A percentile compares a stretch with the other conserved stretches of the same genome.
phyloP scores from a whole-genome alignment of 2,329 filamentous ascomycete genomes.

The Cladosporium colombiae region DNA sequence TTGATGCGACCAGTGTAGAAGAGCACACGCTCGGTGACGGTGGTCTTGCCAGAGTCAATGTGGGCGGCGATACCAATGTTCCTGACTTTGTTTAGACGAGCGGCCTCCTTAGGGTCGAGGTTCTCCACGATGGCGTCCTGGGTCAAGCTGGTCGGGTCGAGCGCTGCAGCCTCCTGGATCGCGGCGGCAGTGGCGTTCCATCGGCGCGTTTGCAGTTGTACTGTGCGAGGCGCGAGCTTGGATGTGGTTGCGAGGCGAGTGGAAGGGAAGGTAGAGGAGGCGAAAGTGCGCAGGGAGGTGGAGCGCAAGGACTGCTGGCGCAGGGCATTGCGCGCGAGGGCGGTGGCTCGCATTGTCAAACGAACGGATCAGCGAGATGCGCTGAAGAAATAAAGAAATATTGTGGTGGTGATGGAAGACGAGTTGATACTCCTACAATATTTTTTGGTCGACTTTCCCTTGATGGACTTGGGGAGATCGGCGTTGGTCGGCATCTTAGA shows the following conservation, averaged over 20 bases:
- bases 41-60: slow-evolving; percentile 98
- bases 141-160: slow-evolving; percentile 58
- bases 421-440: background rate
- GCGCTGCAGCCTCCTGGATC: slow-evolving; percentile 57
- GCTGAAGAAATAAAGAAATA: slow-evolving; percentile 4
- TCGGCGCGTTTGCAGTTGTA: slow-evolving; percentile 22
- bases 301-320: slow-evolving; percentile 29
- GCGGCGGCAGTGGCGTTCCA: slow-evolving; percentile 33
- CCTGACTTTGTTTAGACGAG: slow-evolving; percentile 76
- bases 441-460: slow-evolving; percentile 2
- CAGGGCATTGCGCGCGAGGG: slow-evolving; percentile 34
- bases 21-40: slow-evolving; percentile 90
- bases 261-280: slow-evolving; percentile 25
- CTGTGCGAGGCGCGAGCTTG: slow-evolving; percentile 5
- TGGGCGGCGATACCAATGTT: slow-evolving; percentile 99
- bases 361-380: slow-evolving; percentile 6
- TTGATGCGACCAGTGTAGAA: slow-evolving; percentile 98
- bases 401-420: background rate
- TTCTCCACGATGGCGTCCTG: slow-evolving; percentile 73
- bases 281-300: slow-evolving; percentile 29
- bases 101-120: slow-evolving; percentile 75
- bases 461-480: background rate
- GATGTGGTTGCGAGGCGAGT: slow-evolving; percentile 3
- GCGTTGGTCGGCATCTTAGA: background rate
- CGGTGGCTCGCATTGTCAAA: slow-evolving; percentile 27